Percentiles rank a stretch among this genome's conserved stretches.
phyloP scores from a whole-genome alignment of 345 rosid species.

The Melastoma malabathricum region DNA sequence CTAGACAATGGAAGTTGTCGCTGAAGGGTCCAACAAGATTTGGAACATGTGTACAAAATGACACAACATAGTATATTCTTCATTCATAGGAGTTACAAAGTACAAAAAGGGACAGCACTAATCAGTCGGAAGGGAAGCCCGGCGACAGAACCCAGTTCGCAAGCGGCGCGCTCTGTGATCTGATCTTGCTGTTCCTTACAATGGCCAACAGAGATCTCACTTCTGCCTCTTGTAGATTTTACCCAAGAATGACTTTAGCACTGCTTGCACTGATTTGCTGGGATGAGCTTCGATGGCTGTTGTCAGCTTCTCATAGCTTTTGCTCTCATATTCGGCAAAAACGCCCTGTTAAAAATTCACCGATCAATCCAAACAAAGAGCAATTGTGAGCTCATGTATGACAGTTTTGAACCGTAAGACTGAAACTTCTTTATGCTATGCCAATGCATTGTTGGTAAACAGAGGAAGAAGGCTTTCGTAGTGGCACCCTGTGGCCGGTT shows the following conservation, averaged over 20 bases:
- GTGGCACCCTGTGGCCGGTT: too few species aligned
- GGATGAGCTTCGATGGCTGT: conserved; percentile 55
- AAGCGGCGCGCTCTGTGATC: too few species aligned
- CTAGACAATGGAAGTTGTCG: too few species aligned
- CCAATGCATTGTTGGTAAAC: not conserved
- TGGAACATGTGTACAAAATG: too few species aligned
- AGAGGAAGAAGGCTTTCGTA: not conserved
- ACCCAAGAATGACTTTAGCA: conserved; percentile 69
- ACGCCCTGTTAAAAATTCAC: conserved; percentile 24
- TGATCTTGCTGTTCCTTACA: too few species aligned
- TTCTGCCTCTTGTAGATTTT: conserved; percentile 88
- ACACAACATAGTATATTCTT: too few species aligned
- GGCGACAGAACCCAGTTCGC: too few species aligned
- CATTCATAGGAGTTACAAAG: too few species aligned
- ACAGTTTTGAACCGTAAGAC: not conserved
- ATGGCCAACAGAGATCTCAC: conserved; percentile 7
- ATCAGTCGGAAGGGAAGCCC: too few species aligned
- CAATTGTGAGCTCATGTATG: not conserved
- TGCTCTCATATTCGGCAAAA: conserved; percentile 60
- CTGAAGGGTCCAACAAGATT: too few species aligned
- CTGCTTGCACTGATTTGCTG: conserved; percentile 60
- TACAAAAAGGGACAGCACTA: too few species aligned
- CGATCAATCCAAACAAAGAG: not conserved
- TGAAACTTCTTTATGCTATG: not conserved
- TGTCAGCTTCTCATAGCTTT: conserved; percentile 53